These are phyloP conservation scores for Xylariales sp. DNA, from an alignment of 2,329 filamentous ascomycete genomes.

Conservation along the genomic window DNA sequence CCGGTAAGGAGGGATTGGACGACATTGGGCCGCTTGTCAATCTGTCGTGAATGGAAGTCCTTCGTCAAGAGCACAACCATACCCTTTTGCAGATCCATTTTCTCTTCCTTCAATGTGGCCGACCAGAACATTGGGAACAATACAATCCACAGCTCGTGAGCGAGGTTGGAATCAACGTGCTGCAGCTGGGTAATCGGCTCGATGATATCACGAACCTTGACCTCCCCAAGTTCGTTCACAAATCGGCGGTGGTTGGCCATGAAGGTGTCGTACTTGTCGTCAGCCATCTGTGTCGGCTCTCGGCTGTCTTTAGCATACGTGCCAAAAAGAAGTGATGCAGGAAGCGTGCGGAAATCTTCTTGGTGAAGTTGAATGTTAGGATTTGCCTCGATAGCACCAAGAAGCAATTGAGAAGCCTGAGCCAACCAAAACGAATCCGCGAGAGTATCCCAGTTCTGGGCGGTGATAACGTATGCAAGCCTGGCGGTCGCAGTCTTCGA, in stretches of 20 bases:
- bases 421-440: conserved; percentile 95
- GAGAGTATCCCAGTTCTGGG: conserved; percentile 96
- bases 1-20: conserved; percentile 89
- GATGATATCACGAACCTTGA: conserved; percentile 83
- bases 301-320: conserved; percentile 67
- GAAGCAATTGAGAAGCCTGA: conserved; percentile 87
- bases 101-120: conserved; percentile 79
- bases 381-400: conserved; percentile 86
- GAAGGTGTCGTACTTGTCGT: conserved; percentile 77
- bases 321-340: conserved; percentile 68
- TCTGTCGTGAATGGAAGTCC: conserved; percentile 90
- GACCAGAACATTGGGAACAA: conserved; percentile 95
- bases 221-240: conserved; percentile 74
- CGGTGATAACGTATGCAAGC: conserved; percentile 80
- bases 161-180: conserved; percentile 76
- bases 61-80: conserved; percentile 89
- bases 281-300: conserved; percentile 65
- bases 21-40: conserved; percentile 93
- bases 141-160: conserved; percentile 85
- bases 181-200: conserved; percentile 90
- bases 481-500: conserved; percentile 89
- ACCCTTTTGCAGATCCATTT: conserved; percentile 83
- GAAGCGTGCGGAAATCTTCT: conserved; percentile 78
- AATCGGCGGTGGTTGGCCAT: conserved; percentile 80
- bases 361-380: conserved; percentile 71